Evolutionary conservation across 768 basidiomycete species (phyloP).

Genomic region (Phylloporus arenicola): DNA sequence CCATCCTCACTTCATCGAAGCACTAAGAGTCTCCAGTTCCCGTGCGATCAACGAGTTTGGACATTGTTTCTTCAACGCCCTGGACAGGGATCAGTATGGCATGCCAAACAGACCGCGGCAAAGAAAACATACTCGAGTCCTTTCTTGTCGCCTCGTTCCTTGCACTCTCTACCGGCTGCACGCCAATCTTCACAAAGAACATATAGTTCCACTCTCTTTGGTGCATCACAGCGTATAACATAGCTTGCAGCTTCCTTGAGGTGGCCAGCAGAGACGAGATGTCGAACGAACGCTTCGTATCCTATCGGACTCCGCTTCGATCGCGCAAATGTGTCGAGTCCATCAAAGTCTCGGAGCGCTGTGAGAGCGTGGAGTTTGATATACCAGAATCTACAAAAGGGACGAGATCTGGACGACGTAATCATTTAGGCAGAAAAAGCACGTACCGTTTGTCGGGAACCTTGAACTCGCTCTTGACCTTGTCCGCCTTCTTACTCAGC

Average conservation of each 20-base stretch:
- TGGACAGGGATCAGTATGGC: constrained; percentile 26
- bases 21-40: constrained; percentile 63
- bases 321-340: constrained; percentile 78
- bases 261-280: constrained; percentile 71
- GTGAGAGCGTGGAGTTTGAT: constrained; percentile 82
- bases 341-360: constrained; percentile 77
- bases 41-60: constrained; percentile 78
- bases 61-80: constrained; percentile 64
- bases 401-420: neutral
- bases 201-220: constrained; percentile 79
- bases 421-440: neutral
- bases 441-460: constrained; percentile 89
- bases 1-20: constrained; percentile 60
- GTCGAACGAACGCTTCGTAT: constrained; percentile 84
- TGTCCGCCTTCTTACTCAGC: constrained; percentile 84
- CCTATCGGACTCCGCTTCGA: constrained; percentile 92
- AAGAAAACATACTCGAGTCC: constrained; percentile 68
- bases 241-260: constrained; percentile 70
- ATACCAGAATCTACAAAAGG: constrained; percentile 77
- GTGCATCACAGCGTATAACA: constrained; percentile 80
- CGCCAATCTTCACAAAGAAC: constrained; percentile 90
- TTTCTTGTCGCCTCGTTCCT: constrained; percentile 79
- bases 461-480: constrained; percentile 83
- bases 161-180: constrained; percentile 82
- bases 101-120: neutral